Base-by-base conservation (phyloP, 1,139 yeast species). In the Pichia sp. region DNA sequence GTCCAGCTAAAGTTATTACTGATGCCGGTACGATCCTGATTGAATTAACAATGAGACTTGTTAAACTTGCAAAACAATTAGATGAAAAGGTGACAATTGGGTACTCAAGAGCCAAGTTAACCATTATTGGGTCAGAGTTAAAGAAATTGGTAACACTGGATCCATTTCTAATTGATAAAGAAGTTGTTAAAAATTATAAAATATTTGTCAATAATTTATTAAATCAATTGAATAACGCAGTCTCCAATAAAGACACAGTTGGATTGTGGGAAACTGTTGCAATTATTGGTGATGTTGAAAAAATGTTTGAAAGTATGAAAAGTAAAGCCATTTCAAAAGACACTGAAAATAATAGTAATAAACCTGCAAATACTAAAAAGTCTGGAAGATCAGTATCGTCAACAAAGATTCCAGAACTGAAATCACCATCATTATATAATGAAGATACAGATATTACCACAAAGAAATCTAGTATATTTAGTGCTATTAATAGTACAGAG, bases 1-100 rank as follows among this genome's bases (percentile, higher is more conserved):
- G 16, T n/a, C 76, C 79, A 0, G 50, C 68, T 6, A 81, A 79
- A 54, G 72, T 71, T 53, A 70, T 79, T 9, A 70, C 75, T 51
- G 85, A 79, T 57, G 75, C 80, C 40, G 85, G 85, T 2, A 76
- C 83, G 3, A 65, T 78, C 30, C 63, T 79, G 38, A 75, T 82
- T 7, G 74, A 79, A 45, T 64, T 79, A 43, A 61, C 72, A 7
- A 61, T 79, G 48, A 63, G 82, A 37, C 71, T 68, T 47, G 76
- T 79, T 48, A 73, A 71, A 57, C 58, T 77, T 44, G 77, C 77
- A 52, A 73, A 72, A 52, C 68, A 66, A 44, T 63, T 77, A 20
- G 68, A 71, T n/a, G 80, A 77, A 51, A 68, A 70, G 51, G 66
- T 79, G 32, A 73, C 79, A 2, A 72, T 79, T 20, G 71, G 78